Base-by-base conservation (phyloP, 768 basidiomycete species). In the Boletus speciosus region DNA sequence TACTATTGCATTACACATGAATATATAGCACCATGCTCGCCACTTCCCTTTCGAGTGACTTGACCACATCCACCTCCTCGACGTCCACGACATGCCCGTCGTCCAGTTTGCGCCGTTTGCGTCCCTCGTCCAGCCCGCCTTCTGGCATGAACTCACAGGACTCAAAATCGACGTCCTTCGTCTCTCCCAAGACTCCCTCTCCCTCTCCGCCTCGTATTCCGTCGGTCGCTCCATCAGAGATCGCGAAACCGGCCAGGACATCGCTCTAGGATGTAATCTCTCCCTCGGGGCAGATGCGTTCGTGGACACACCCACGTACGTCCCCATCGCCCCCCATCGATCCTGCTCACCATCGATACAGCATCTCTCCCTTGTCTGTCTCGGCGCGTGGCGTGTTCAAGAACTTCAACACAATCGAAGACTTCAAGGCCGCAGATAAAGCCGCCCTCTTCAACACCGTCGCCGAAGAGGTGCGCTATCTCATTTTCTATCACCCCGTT, bases 331-430 rank as follows among this genome's bases (percentile, higher is more conserved):
- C 42, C 1, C 37, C 32, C 12, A 46, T 57, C 51, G 54, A 51
- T 19, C 43, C 35, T 0, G 25, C 57, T 62, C 40, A 62, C 37
- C 37, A 5, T 27, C 34, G 25, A 23, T 15, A 4, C 53, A 85
- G 84, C 47, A 54, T 71, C 12, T 68, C 81, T 2, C 63, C 78
- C 7, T 75, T 82, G 56, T 74, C 84, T 12, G 75, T 84, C 41
- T 51, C 71, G 2, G 79, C 84, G 0, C 67, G 62, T 5, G 97
- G 96, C 37, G 74, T 78, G 10, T 78, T 97, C 64, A 94, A 91
- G 79, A 98, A 98, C 71, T 98, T 83, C 75, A 99, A 98, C 67
- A 98, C 96, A 9, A 89, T 98, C 61, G 94, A 98, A 61, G 93
- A 97, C 11, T 98, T 98, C 76, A 93, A 87, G 63, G 82, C 83